Percentiles rank a stretch among this genome's conserved stretches.
Conservation (phyloP, 176 grass and related monocot species). For the Elaeis guineensis region DNA sequence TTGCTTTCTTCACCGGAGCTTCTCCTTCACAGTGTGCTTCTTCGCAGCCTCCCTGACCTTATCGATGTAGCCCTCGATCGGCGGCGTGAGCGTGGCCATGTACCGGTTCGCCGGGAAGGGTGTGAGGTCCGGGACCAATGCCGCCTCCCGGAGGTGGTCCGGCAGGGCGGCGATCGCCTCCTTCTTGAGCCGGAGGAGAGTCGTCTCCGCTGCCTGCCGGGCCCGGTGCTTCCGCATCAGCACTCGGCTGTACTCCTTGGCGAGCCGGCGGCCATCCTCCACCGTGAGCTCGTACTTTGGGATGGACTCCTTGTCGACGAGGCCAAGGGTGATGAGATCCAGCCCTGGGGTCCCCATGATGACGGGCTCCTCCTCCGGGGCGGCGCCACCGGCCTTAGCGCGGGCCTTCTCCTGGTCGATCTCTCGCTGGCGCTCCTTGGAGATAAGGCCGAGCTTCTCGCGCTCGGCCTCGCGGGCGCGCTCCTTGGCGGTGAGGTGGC, state of each 20-base stretch:
- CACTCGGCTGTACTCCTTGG: constrained; percentile 72
- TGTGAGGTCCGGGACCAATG: constrained; percentile 62
- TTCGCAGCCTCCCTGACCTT: constrained; percentile 58
- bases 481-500: constrained; percentile 47
- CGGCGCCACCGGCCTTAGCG: constrained; percentile 40
- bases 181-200: constrained; percentile 59
- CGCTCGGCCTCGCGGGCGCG: constrained; percentile 56
- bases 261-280: constrained; percentile 59
- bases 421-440: constrained; percentile 70
- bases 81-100: constrained; percentile 85
- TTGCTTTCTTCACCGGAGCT: constrained; percentile 42
- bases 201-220: constrained; percentile 57
- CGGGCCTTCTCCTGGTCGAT: constrained; percentile 62
- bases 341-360: constrained; percentile 56
- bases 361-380: constrained; percentile 25
- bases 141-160: constrained; percentile 51
- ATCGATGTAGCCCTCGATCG: constrained; percentile 81
- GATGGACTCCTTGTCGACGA: constrained; percentile 76
- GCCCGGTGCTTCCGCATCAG: constrained; percentile 71
- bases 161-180: constrained; percentile 67
- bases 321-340: constrained; percentile 71
- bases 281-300: constrained; percentile 72
- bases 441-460: constrained; percentile 75
- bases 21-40: constrained; percentile 50
- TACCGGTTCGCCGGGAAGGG: constrained; percentile 70